A percentile compares a stretch with the other conserved stretches of the same genome.
Conservation (phyloP, 495 filamentous ascomycete genomes). For the Xylaria cubensis region DNA sequence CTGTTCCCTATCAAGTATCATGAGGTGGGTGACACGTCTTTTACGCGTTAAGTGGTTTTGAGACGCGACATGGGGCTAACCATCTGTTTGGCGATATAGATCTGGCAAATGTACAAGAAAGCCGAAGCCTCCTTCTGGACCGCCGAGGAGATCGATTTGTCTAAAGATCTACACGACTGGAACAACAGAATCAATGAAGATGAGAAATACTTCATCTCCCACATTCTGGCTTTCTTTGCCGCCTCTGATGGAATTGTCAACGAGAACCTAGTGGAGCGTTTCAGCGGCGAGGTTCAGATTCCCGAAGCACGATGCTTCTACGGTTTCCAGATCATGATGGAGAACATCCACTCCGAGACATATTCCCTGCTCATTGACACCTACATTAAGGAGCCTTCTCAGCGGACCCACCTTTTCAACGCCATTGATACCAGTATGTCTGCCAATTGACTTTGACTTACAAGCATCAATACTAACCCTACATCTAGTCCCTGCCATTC, state of each 20-base stretch:
- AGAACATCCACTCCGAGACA: slow-evolving; percentile 99
- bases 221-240: slow-evolving; percentile 98
- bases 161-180: slow-evolving; percentile 99
- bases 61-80: slow-evolving; percentile 52
- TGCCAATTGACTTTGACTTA: neutral
- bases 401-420: slow-evolving; percentile 94
- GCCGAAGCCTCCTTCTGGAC: slow-evolving; percentile 99
- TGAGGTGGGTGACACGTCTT: slow-evolving; percentile 76
- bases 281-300: slow-evolving; percentile 95
- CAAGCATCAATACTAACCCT: slow-evolving; percentile 32
- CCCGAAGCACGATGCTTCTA: slow-evolving; percentile 99
- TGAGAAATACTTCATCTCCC: slow-evolving; percentile 97
- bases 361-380: slow-evolving; percentile 99
- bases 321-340: slow-evolving; percentile 99
- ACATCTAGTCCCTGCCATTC: slow-evolving; percentile 81
- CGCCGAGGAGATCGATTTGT: slow-evolving; percentile 97
- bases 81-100: slow-evolving; percentile 66
- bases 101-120: slow-evolving; percentile 99
- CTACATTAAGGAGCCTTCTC: slow-evolving; percentile 98
- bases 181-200: slow-evolving; percentile 96
- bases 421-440: slow-evolving; percentile 92
- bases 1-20: slow-evolving; percentile 99
- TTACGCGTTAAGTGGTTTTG: slow-evolving; percentile 41
- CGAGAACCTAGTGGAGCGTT: slow-evolving; percentile 98
- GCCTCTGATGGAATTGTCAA: slow-evolving; percentile 99